Evolutionary conservation across 768 basidiomycete genomes (phyloP), one percentile per base, ranked within the genome.

Genomic region (Termitomyces sp.): DNA sequence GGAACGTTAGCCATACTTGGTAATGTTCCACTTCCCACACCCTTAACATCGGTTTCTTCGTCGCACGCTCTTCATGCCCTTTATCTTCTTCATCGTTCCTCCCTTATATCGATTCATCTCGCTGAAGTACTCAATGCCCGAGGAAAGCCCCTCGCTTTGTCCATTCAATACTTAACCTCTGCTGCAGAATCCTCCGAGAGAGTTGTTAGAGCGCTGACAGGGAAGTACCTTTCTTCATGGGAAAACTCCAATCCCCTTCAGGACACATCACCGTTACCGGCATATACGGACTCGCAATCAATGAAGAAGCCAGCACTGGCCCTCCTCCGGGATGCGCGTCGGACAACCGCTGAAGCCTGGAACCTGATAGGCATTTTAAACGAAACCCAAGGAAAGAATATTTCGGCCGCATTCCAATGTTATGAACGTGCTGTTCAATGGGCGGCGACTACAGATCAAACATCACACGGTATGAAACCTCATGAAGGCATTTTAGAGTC

Each of bases 301-400:
- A 80, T 89, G 76, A 75, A 70, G 55, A 77, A 74, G 54, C 80
- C 82, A 7, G 87, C 90, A 28, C 69, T 65, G 45, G 75, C 74
- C 53, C 71, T 91, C 16, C 76, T 91, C 54, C 82, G 85, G 30
- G 87, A 91, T 66, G 80, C 90, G 18, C 80, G 86, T 16, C 75
- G 87, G 46, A 83, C 86, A 28, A 84, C 88, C 16, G 85, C 86
- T 0, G 86, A 90, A 69, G 82, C 88, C 6, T 91, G 88, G 87
- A 86, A 83, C 65, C 72, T 91, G 59, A 75, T 85, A 68, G 90
- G 90, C 13, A 72, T 89, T 42, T 71, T 92, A 8, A 75, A 77
- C n/a, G 86, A 90, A 64, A 45, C 62, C 33, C 61, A 77, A 68
- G 70, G 74, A 7, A 61, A 69, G 60, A 62, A 72, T 48, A 70